These are phyloP conservation scores for Kalmanozyma brasiliensis DNA, from an alignment of 1,284 basidiomycete species.

Conservation along the genomic window DNA sequence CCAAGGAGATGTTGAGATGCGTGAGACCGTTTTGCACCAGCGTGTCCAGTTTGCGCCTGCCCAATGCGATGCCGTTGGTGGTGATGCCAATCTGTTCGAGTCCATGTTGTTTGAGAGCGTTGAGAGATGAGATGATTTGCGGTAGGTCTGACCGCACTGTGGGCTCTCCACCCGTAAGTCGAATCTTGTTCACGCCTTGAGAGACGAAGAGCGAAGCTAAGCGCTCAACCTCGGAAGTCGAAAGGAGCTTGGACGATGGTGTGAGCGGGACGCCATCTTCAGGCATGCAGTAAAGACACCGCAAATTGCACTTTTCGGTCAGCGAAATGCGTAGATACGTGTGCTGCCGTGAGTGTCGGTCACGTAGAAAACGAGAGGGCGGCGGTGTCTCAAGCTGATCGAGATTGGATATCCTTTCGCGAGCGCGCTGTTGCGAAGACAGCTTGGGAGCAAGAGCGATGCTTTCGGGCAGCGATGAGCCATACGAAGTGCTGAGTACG, in stretches of 20 bases:
- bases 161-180: slow-evolving; percentile 87
- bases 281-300: slow-evolving; percentile 93
- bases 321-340: slow-evolving; percentile 86
- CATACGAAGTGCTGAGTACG: neutral
- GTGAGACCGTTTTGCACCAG: slow-evolving; percentile 80
- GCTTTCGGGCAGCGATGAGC: neutral
- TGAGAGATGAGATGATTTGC: slow-evolving; percentile 73
- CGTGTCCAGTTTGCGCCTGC: slow-evolving; percentile 75
- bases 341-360: slow-evolving; percentile 70
- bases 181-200: slow-evolving; percentile 84
- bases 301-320: slow-evolving; percentile 85
- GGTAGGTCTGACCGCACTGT: slow-evolving; percentile 82
- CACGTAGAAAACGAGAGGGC: slow-evolving; percentile 37
- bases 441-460: neutral
- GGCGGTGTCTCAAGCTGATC: slow-evolving; percentile 21
- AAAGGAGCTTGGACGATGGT: slow-evolving; percentile 76
- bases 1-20: slow-evolving; percentile 78
- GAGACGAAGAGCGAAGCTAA: slow-evolving; percentile 80
- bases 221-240: slow-evolving; percentile 77
- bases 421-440: slow-evolving; percentile 20
- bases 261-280: slow-evolving; percentile 81
- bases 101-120: slow-evolving; percentile 70
- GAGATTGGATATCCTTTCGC: slow-evolving; percentile 32
- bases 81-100: slow-evolving; percentile 85
- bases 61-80: slow-evolving; percentile 81